A percentile compares a stretch with the other conserved stretches of the same genome.
Conservation (phyloP, 768 basidiomycete species). For the Lactarius indigo region DNA sequence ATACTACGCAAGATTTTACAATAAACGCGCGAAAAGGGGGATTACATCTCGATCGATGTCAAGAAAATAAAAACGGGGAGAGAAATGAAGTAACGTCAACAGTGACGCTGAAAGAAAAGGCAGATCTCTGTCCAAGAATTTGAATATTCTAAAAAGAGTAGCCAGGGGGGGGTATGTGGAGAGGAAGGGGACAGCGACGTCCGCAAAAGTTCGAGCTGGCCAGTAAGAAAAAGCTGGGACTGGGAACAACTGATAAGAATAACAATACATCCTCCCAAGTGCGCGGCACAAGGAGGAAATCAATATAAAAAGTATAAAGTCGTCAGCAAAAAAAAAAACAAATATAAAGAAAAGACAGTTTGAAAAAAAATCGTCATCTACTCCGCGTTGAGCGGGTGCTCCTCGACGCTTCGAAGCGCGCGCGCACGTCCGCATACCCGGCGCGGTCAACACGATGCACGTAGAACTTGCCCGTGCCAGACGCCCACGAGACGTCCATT, state of each 20-base stretch:
- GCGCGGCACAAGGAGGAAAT: background rate
- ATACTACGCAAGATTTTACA: slow-evolving; percentile 17
- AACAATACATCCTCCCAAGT: background rate
- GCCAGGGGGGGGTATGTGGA: background rate
- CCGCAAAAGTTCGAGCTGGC: background rate
- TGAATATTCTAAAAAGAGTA: background rate
- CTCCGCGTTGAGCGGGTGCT: slow-evolving; percentile 21
- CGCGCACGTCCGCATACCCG: slow-evolving; percentile 43
- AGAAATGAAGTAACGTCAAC: too few species aligned
- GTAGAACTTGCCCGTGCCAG: slow-evolving; percentile 65
- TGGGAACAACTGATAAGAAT: background rate
- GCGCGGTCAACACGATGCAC: slow-evolving; percentile 73
- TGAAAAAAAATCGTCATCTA: slow-evolving; percentile 1
- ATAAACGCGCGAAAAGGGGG: background rate
- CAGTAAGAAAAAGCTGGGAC: background rate
- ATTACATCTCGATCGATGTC: slow-evolving; percentile 14
- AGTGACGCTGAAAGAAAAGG: background rate
- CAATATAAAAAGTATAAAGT: background rate
- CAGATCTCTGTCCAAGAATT: background rate
- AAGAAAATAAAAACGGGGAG: background rate
- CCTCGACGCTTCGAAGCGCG: slow-evolving; percentile 24
- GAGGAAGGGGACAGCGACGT: background rate
- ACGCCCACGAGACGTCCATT: slow-evolving; percentile 74
- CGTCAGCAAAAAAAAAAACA: background rate
- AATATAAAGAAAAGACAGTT: background rate